phyloP scores from a whole-genome alignment of 139 green algal genomes.

The Haematococcus sp. region DNA sequence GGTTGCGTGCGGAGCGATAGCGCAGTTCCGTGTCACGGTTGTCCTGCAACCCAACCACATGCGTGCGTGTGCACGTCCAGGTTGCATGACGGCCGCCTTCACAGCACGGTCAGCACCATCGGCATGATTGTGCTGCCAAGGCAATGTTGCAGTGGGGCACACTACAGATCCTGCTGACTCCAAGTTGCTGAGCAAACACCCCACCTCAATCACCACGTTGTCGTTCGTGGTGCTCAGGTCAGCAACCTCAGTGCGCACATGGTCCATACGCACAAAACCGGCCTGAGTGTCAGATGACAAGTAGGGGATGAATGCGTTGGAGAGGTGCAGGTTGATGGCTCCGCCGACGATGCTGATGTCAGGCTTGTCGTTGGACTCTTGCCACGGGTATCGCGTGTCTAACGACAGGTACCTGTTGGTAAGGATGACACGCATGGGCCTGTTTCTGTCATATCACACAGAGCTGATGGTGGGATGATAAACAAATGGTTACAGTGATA shows the following conservation, averaged over 20 bases:
- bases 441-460: too few relatives aligned
- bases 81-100: too few relatives aligned
- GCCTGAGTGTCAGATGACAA: background rate
- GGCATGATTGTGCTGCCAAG: too few relatives aligned
- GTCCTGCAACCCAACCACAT: conserved; percentile 16
- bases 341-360: conserved; percentile 4
- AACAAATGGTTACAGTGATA: too few relatives aligned
- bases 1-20: conserved; percentile 26
- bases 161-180: too few relatives aligned
- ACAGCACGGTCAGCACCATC: too few relatives aligned
- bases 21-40: conserved; percentile 25
- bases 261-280: background rate
- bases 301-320: conserved; percentile 10
- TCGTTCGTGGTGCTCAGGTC: conserved; percentile 18
- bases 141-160: too few relatives aligned
- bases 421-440: too few relatives aligned
- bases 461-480: too few relatives aligned
- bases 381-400: conserved; percentile 21
- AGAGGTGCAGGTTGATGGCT: conserved; percentile 5
- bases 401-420: conserved; percentile 27
- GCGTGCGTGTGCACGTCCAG: too few relatives aligned
- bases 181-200: background rate
- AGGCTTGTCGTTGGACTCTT: background rate
- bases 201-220: conserved; percentile 25
- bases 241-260: background rate